A percentile compares a stretch with the other conserved stretches of the same genome.
Conservation (phyloP, 306 rosid species). For the Notholithocarpus densiflorus region DNA sequence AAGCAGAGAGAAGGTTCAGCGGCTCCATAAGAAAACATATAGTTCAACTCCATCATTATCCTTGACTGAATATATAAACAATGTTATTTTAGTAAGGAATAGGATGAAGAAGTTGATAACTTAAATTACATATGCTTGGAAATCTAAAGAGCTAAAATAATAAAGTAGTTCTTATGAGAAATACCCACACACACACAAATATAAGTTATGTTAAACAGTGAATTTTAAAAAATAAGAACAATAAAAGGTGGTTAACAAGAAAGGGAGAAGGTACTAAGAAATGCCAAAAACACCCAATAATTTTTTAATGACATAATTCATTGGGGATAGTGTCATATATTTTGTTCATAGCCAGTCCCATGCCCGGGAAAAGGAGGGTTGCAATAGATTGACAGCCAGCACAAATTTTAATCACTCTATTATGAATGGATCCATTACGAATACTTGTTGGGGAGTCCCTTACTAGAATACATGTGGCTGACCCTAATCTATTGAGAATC, state of each 20-base stretch:
- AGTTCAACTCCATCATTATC: constrained; percentile 80
- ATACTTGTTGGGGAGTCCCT: no score
- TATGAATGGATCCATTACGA: no score
- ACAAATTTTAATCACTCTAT: no score
- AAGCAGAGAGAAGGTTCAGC: constrained; percentile 66
- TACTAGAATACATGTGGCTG: no score
- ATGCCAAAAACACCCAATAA: constrained; percentile 12
- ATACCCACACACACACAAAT: background rate
- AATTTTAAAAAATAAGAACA: background rate
- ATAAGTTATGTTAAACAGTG: background rate
- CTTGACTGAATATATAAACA: constrained; percentile 50
- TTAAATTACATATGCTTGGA: constrained; percentile 12
- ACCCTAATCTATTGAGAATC: no score
- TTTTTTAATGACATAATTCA: constrained; percentile 9
- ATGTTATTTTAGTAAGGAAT: constrained; percentile 3
- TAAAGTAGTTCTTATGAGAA: background rate
- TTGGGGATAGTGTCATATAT: constrained; percentile 1
- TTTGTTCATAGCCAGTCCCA: no score
- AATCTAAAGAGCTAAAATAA: constrained; percentile 7
- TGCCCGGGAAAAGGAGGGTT: no score
- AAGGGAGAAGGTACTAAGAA: background rate
- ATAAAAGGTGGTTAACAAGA: background rate
- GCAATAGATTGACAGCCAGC: no score
- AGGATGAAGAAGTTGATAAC: constrained; percentile 9
- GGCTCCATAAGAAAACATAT: constrained; percentile 94